phyloP scores from a whole-genome alignment of 169 alveolate species.

The Eimeria maxima region DNA sequence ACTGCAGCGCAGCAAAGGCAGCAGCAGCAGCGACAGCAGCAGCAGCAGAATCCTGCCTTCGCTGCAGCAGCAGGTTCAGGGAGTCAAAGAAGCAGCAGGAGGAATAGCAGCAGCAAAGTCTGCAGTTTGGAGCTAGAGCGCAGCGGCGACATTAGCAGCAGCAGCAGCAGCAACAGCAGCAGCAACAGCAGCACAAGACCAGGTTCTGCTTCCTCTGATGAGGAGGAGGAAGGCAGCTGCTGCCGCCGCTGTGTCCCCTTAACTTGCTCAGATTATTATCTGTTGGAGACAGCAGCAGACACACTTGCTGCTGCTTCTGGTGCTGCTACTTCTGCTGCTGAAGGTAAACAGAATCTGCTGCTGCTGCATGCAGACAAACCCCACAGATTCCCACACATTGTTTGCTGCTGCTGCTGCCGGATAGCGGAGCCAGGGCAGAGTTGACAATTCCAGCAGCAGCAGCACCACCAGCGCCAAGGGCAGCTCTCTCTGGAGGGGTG shows the following conservation, averaged over 20 bases:
- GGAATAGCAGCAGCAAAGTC: neutral
- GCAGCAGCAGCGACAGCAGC: neutral
- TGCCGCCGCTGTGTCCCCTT: neutral
- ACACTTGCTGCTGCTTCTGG: neutral
- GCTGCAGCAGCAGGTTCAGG: neutral
- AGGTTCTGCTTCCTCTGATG: neutral
- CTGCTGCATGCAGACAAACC: too few species aligned
- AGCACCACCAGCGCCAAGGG: too few species aligned
- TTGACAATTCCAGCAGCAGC: too few species aligned
- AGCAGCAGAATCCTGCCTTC: neutral
- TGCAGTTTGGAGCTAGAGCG: too few species aligned
- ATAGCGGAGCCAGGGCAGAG: too few species aligned
- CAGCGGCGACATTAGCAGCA: neutral
- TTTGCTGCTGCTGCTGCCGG: too few species aligned
- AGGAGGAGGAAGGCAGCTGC: neutral
- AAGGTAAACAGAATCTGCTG: neutral
- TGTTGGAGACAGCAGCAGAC: neutral
- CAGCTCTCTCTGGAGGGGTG: too few species aligned
- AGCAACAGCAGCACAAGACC: neutral
- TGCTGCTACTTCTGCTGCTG: neutral
- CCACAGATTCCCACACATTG: too few species aligned
- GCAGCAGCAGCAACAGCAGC: neutral
- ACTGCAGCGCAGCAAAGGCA: conserved; percentile 3
- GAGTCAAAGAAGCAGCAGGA: neutral
- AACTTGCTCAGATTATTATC: neutral